A percentile compares a stretch with the other conserved stretches of the same genome.
These are phyloP conservation scores for Russula vinacea DNA, from an alignment of 768 basidiomycete species.

Conservation along the genomic window DNA sequence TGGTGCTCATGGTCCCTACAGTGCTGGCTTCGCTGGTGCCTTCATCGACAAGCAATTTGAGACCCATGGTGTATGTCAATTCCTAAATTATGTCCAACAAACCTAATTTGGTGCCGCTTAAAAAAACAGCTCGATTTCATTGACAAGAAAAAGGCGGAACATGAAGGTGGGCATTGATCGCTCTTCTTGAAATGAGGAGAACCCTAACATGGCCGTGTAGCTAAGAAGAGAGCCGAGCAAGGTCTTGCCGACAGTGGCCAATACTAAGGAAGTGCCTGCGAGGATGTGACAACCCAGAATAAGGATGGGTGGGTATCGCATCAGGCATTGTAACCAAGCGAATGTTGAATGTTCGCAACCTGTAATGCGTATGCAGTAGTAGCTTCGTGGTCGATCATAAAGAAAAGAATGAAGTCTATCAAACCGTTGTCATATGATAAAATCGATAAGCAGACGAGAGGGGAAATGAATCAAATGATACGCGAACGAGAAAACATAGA, in stretches of 20 bases:
- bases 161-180: constrained; percentile 33
- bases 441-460: background rate
- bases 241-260: background rate
- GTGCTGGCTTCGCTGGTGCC: constrained; percentile 55
- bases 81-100: background rate
- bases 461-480: background rate
- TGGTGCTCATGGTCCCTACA: constrained; percentile 26
- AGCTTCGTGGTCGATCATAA: background rate
- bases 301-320: background rate
- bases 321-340: background rate
- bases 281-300: background rate
- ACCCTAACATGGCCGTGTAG: constrained; percentile 2
- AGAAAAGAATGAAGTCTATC: background rate
- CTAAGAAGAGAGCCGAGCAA: background rate
- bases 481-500: background rate
- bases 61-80: constrained; percentile 50
- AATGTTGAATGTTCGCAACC: background rate
- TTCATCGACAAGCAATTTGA: constrained; percentile 55
- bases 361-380: constrained; percentile 4
- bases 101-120: background rate
- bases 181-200: background rate
- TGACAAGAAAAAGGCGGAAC: constrained; percentile 45
- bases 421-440: background rate
- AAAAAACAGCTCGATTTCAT: constrained; percentile 43
- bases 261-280: background rate